Base-by-base conservation (phyloP, 176 grass and related monocot species). In the Phoenix dactylifera region DNA sequence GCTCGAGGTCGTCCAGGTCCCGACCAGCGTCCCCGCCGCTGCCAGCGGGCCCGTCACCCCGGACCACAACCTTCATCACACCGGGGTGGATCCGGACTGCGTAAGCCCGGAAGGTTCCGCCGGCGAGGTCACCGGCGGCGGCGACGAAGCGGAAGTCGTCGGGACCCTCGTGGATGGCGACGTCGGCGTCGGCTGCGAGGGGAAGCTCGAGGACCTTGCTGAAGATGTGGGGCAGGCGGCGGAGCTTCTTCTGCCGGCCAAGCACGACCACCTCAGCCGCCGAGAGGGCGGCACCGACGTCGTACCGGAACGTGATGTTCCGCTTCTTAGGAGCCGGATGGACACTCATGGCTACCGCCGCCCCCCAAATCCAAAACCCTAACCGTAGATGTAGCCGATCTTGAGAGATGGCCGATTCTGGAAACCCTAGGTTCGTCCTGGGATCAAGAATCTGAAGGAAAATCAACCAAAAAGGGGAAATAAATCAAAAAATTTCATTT, bases 181-280 rank as follows among this genome's bases (percentile, higher is more conserved):
- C 90, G 70, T 83, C 69, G 32, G 80, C 57, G 75, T 86, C 82
- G 16, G 80, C 90, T 4, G 82, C 71, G 66, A 95, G 55, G 28
- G 90, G 86, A 30, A 89, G 86, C 79, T 95, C 90, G 9, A 95
- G 79, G 70, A 95, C 83, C 74, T 89, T 89, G 63, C 77, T 83
- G 83, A 89, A 95, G 48, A 89, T 74, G 62, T 86, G 82, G 30
- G 90, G 85, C 56, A 95, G 83, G 52, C 90, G 82, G 49, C 80
- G 83, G 51, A 95, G 90, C 48, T 72, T 73, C 76, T 75, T 80
- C 78, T 66, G 50, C 50, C 50, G 64, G 22, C 22, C 15, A 5
- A 50, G 49, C 16, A 50, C 50, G 16, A 24, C 17, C 16, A 50
- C 50, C 16, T 18, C 64, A 53, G 54, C 59, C 23, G 19, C 61